These are phyloP conservation scores for Astraeus odoratus DNA, from an alignment of 768 basidiomycete genomes.

Conservation along the genomic window DNA sequence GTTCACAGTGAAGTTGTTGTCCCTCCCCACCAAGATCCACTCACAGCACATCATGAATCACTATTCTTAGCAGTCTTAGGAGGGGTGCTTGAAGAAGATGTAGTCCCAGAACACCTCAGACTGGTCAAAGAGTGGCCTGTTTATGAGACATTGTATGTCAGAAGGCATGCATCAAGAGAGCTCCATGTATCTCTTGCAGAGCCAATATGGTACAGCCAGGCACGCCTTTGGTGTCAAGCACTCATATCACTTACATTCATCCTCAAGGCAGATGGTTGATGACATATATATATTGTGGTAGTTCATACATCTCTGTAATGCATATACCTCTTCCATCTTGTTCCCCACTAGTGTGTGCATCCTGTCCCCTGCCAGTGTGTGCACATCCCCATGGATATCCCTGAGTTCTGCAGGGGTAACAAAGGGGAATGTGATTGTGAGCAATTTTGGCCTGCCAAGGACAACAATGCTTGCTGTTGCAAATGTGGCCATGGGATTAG, in stretches of 20 bases:
- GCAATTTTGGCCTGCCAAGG: neutral
- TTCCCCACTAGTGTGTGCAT: too few relatives aligned
- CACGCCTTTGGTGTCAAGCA: constrained; percentile 12
- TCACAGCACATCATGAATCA: neutral
- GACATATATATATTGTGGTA: neutral
- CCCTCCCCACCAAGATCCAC: constrained; percentile 5
- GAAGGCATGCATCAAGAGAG: constrained; percentile 1
- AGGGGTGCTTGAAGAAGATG: neutral
- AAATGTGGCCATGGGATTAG: neutral
- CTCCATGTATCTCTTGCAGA: constrained; percentile 3
- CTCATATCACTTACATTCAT: neutral
- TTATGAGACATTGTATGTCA: constrained; percentile 7
- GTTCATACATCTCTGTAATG: neutral
- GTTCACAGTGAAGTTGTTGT: constrained; percentile 3
- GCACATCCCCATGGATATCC: neutral
- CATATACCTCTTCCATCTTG: neutral
- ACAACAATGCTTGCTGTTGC: neutral
- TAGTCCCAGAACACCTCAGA: constrained; percentile 9
- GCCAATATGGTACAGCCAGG: constrained; percentile 6
- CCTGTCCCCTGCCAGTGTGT: too few relatives aligned
- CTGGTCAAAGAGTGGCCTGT: constrained; percentile 7
- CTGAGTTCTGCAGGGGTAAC: neutral
- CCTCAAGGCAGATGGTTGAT: neutral
- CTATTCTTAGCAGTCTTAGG: constrained; percentile 2
- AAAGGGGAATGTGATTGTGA: neutral